Conservation (phyloP, 2,329 filamentous ascomycete species). For the Sporothrix schenckii region DNA sequence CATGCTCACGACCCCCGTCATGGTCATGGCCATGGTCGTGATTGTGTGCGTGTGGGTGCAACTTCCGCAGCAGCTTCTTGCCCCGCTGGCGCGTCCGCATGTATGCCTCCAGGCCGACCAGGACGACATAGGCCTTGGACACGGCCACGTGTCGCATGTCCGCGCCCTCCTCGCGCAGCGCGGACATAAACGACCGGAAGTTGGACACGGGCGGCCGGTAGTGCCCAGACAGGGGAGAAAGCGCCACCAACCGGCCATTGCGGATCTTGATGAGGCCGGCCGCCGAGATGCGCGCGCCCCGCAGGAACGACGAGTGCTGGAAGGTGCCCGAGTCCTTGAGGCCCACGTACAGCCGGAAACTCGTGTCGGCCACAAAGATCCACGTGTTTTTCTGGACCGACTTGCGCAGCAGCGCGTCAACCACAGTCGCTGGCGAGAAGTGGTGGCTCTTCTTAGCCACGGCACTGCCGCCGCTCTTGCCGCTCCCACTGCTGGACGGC, state of each 20-base stretch:
- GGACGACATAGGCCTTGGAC: conserved; percentile 77
- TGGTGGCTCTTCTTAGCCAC: conserved; percentile 61
- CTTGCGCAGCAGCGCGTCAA: conserved; percentile 77
- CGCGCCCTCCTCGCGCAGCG: conserved; percentile 70
- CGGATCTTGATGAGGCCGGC: conserved; percentile 86
- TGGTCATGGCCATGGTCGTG: neutral
- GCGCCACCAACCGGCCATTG: conserved; percentile 71
- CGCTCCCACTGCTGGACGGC: neutral
- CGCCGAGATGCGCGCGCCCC: conserved; percentile 77
- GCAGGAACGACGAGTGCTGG: conserved; percentile 87
- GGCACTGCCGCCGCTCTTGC: neutral
- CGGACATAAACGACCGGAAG: conserved; percentile 78
- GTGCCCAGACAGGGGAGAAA: conserved; percentile 75
- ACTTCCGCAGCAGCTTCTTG: conserved; percentile 52
- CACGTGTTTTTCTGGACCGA: conserved; percentile 85
- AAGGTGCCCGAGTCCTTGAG: conserved; percentile 89
- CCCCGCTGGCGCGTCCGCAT: conserved; percentile 67
- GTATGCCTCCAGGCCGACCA: conserved; percentile 82
- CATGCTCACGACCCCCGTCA: neutral
- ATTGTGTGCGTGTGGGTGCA: neutral
- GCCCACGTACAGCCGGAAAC: conserved; percentile 81
- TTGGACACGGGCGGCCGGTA: conserved; percentile 83
- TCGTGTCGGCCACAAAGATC: conserved; percentile 91
- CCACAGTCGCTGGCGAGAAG: conserved; percentile 68
- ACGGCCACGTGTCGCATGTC: conserved; percentile 80